Conservation (phyloP, 495 filamentous ascomycete genomes). For the Xanthoparmelia taractica region DNA sequence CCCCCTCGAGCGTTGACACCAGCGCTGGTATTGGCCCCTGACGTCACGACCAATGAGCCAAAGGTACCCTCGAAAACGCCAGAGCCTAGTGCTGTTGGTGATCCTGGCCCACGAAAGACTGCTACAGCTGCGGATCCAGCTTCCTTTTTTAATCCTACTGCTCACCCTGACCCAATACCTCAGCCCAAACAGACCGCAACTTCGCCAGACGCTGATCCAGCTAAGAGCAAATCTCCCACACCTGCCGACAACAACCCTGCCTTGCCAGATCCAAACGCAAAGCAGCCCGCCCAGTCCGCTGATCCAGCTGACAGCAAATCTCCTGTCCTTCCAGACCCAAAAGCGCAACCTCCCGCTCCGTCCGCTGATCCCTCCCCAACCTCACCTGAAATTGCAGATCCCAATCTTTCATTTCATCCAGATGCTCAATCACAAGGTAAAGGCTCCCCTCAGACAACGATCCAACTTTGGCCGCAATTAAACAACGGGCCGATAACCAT, state of each 20-base stretch:
- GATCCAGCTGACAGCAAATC: no score
- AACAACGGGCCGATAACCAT: not conserved
- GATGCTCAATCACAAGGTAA: not conserved
- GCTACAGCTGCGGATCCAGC: not conserved
- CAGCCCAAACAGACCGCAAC: slow-evolving; percentile 20
- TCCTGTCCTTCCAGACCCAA: no score
- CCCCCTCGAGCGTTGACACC: not conserved
- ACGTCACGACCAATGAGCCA: not conserved
- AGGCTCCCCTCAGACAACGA: not conserved
- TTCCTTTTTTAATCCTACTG: no score
- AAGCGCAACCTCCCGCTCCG: no score
- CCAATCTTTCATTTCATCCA: not conserved
- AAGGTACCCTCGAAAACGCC: not conserved
- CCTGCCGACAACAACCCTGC: not conserved
- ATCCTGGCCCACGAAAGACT: not conserved
- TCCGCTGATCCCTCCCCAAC: no score
- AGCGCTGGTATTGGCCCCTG: not conserved
- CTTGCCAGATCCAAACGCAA: not conserved
- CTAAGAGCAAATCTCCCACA: not conserved
- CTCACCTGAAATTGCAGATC: no score
- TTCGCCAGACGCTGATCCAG: slow-evolving; percentile 24
- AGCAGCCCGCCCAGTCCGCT: not conserved
- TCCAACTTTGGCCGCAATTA: not conserved
- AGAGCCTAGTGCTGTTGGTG: not conserved
- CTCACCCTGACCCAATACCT: slow-evolving; percentile 15